These are phyloP conservation scores for Fusarium papillatum DNA, from an alignment of 2,329 filamentous ascomycete genomes.

Conservation along the genomic window DNA sequence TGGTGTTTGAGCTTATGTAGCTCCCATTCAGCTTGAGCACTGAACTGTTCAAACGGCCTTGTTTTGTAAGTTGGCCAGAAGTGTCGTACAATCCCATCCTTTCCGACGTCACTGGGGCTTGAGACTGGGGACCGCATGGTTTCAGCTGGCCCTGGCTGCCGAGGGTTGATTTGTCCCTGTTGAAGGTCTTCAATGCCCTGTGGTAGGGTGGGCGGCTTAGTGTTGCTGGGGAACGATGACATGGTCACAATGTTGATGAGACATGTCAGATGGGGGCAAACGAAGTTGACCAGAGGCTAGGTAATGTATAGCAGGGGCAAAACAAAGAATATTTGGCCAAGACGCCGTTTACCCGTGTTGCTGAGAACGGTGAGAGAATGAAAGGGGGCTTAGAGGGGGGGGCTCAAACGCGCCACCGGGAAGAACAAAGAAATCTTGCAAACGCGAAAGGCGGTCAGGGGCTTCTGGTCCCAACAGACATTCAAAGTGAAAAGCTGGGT, in stretches of 20 bases:
- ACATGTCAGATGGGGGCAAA: not conserved
- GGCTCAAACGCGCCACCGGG: not conserved
- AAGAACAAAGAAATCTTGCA: not conserved
- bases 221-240: not conserved
- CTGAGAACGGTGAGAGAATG: not conserved
- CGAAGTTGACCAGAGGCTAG: not conserved
- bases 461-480: not conserved
- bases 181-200: constrained; percentile 11
- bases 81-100: not conserved
- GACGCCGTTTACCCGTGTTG: not conserved
- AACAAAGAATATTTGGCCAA: not conserved
- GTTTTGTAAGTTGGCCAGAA: not conserved
- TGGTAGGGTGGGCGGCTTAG: not conserved
- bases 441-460: not conserved
- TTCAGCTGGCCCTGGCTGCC: constrained; percentile 5
- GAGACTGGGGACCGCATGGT: not conserved
- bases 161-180: constrained; percentile 1
- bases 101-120: not conserved
- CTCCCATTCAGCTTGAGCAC: not conserved
- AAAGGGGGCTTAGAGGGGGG: not conserved
- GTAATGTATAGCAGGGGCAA: not conserved
- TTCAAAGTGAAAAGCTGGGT: not conserved
- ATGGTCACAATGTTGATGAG: not conserved
- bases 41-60: not conserved
- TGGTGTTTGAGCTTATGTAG: not conserved